Evolutionary conservation across 2,329 filamentous ascomycete species (phyloP), one percentile per base, ranked within the genome.

Genomic region (Fusarium circinatum): DNA sequence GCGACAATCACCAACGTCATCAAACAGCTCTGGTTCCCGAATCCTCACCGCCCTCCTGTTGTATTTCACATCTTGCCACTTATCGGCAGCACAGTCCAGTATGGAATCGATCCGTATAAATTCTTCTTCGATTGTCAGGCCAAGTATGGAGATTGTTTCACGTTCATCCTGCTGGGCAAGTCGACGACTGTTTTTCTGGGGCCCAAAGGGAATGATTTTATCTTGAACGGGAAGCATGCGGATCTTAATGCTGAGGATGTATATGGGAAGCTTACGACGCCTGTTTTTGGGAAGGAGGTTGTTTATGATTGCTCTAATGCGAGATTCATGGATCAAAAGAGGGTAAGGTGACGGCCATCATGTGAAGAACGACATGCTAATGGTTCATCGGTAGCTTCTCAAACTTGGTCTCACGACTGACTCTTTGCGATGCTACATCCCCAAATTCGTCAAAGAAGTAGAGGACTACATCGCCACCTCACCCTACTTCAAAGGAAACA

Each of bases 301-400:
- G 93, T 97, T 32, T 97, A 97, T 81, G 94, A 97, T 81, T 96
- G 94, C 83, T 93, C 94, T 17, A 97, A 96, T 81, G 87, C 93
- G 51, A 96, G 96, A 83, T 89, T 97, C 76, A 96, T 97, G 94
- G 94, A 97, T 84, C 94, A 97, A 85, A 97, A 97, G 86, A 95
- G 95, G 89, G 93, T 94, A 82, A 65, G 83, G n/a, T 5, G 15
- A 44, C n/a, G 0, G 5, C 8, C 9, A 4, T 0, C 17, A 17
- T 14, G 4, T 4, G 14, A 13, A 6, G 3, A 8, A 12, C 4
- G 18, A 2, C 1, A 12, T 55, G 14, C 49, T 62, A 7, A 60
- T 49, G 8, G 9, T 51, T 54, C 30, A 34, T 42, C 1, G 10
- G 1, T 62, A 89, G 92, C 94, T 95, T 78, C 93, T 95, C 87